Base-by-base conservation (phyloP, 306 rosid species). In the Psophocarpus tetragonolobus region DNA sequence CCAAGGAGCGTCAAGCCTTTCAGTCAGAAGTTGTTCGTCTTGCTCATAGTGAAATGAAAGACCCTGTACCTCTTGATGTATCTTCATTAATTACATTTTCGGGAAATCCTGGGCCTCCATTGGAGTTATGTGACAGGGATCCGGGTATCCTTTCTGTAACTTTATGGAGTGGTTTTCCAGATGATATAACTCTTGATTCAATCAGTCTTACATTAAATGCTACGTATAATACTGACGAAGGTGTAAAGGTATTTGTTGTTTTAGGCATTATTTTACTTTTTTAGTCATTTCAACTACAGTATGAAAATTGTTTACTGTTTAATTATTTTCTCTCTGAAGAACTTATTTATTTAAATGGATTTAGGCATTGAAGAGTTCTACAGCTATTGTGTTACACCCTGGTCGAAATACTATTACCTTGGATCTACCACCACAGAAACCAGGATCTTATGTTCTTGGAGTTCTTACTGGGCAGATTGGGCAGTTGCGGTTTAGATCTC, bases 131-230 rank as follows among this genome's bases (percentile, higher is more conserved):
- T 38, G 94, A 95, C 81, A 89, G 87, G 76, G 99, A 95, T 85
- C 92, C 99, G 11, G 98, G 99, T 74, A 77, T 76, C 84, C 92
- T 95, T 57, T 91, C 94, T 14, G 97, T 95, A 36, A 89, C 92
- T 54, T 82, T 95, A 51, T 95, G 97, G 92, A 95, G 99, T 82
- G 99, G 99, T 82, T 95, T 92, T 91, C 97, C 98, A 8, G 97
- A 87, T 82, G 97, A 92, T 78, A 95, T 95, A 77, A 88, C 97
- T 80, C 97, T 95, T 60, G 97, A 95, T 83, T 91, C 97, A 64
- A 83, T 92, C 73, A 95, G 88, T 89, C 90, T 95, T 79, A 92
- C 99, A 30, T 86, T 95, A 85, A 91, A 84, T 80, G 91, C 98
- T 75, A 90, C 96, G 75, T 81, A 73, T 74, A 90, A 88, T 85